A percentile compares a stretch with the other conserved stretches of the same genome.
Conservation (phyloP, 2,329 filamentous ascomycete genomes). For the Aquanectria penicillioides region DNA sequence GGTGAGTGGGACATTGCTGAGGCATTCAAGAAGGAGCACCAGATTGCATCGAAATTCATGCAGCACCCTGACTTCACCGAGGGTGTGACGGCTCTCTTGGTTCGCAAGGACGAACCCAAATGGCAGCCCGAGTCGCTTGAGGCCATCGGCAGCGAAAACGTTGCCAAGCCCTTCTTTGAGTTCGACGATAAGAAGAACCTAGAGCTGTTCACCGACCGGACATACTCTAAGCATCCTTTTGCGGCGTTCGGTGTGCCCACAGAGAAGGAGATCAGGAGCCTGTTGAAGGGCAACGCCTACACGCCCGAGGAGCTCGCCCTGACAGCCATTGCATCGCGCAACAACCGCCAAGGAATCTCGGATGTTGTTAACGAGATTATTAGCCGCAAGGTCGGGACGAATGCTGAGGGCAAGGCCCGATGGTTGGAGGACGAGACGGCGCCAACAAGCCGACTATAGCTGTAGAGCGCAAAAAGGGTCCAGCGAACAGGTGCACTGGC, state of each 20-base stretch:
- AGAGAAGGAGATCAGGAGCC: constrained; percentile 67
- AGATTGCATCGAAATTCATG: constrained; percentile 91
- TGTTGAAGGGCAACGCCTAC: constrained; percentile 53
- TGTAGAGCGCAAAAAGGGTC: constrained; percentile 39
- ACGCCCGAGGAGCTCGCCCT: constrained; percentile 69
- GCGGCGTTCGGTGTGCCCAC: constrained; percentile 75
- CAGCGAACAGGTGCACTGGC: constrained; percentile 11
- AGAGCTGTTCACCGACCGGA: constrained; percentile 67
- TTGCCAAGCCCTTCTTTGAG: constrained; percentile 76
- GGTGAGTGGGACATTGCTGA: constrained; percentile 81
- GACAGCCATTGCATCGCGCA: constrained; percentile 68
- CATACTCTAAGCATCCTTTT: constrained; percentile 81
- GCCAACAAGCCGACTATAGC: constrained; percentile 48
- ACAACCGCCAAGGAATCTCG: constrained; percentile 74
- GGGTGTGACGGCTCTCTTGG: constrained; percentile 84
- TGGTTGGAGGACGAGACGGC: constrained; percentile 48
- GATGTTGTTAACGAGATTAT: constrained; percentile 77
- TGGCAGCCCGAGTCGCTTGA: constrained; percentile 82
- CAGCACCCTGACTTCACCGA: constrained; percentile 88
- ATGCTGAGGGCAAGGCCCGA: constrained; percentile 53
- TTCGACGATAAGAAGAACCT: constrained; percentile 59
- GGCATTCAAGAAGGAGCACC: constrained; percentile 86
- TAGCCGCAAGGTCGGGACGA: constrained; percentile 66
- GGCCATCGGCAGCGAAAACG: constrained; percentile 66
- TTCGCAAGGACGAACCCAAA: constrained; percentile 74